A percentile compares a stretch with the other conserved stretches of the same genome.
Evolutionary conservation across 768 basidiomycete genomes (phyloP).

Genomic region (Mycena epipterygia): DNA sequence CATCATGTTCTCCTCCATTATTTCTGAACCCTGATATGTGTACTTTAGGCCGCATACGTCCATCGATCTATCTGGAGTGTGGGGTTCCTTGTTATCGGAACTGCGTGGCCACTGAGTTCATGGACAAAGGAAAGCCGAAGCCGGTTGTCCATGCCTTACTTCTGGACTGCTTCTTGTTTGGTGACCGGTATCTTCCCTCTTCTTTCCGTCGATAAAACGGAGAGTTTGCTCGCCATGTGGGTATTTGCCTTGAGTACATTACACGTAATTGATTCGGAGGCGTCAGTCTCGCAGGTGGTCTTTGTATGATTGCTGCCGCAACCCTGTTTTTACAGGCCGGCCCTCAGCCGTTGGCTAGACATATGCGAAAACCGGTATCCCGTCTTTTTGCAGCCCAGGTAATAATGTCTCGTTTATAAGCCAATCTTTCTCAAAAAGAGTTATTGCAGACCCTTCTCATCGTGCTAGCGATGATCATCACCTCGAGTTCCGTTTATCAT

Average conservation of each 20-base stretch:
- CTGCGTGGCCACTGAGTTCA: slow-evolving; percentile 72
- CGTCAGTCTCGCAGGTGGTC: slow-evolving; percentile 28
- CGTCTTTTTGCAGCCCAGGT: slow-evolving; percentile 47
- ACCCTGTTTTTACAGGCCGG: background rate
- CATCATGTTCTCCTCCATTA: slow-evolving; percentile 19
- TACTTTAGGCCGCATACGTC: slow-evolving; percentile 76
- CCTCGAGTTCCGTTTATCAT: slow-evolving; percentile 67
- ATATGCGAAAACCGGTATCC: background rate
- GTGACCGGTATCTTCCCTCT: slow-evolving; percentile 77
- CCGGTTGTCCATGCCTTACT: slow-evolving; percentile 41
- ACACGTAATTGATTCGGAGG: slow-evolving; percentile 9
- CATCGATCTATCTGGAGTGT: slow-evolving; percentile 79
- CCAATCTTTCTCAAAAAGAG: background rate
- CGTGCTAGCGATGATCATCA: slow-evolving; percentile 62
- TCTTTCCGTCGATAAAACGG: slow-evolving; percentile 78
- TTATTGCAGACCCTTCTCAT: slow-evolving; percentile 60
- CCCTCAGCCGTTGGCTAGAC: background rate
- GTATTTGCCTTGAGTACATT: slow-evolving; percentile 39
- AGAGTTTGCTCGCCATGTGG: slow-evolving; percentile 73
- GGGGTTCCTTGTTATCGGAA: slow-evolving; percentile 72
- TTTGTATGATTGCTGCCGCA: slow-evolving; percentile 17
- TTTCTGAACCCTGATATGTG: background rate
- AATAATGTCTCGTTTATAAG: background rate
- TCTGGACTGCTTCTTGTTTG: slow-evolving; percentile 67
- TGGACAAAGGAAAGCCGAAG: slow-evolving; percentile 57